These are phyloP conservation scores for Potentilla sterilis DNA, from an alignment of 306 rosid species.

Conservation along the genomic window DNA sequence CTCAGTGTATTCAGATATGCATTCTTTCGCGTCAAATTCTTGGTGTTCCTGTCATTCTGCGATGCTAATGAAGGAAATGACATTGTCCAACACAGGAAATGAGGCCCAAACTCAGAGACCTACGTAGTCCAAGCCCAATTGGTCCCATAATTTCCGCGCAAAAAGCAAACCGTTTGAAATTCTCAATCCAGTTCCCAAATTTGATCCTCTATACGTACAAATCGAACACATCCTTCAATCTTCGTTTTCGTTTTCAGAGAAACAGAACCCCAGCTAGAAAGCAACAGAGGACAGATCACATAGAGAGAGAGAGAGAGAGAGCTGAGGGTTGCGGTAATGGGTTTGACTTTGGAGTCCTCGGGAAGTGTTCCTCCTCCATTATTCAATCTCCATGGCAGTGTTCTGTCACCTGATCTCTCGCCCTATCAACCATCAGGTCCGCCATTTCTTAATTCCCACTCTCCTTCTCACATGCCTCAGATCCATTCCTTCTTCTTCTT, in stretches of 20 bases:
- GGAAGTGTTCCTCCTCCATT: conserved; percentile 37
- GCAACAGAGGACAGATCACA: not conserved
- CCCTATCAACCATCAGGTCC: conserved; percentile 11
- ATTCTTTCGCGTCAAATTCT: too few relatives aligned
- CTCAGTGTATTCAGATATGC: too few relatives aligned
- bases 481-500: conserved; percentile 21
- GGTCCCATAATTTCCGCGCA: conserved; percentile 10
- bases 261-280: not conserved
- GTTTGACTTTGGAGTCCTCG: conserved; percentile 51
- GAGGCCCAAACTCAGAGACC: not conserved
- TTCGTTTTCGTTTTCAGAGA: not conserved
- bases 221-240: not conserved
- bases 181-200: too few relatives aligned
- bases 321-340: too few relatives aligned
- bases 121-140: not conserved
- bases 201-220: too few relatives aligned
- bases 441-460: conserved; percentile 23
- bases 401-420: conserved; percentile 44
- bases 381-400: conserved; percentile 35
- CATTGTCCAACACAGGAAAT: too few relatives aligned
- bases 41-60: too few relatives aligned
- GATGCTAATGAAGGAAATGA: too few relatives aligned
- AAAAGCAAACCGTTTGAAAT: conserved; percentile 9
- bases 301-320: not conserved
- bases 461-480: conserved; percentile 14